Base-by-base conservation (phyloP, 257 asterid species). In the Verbena officinalis region DNA sequence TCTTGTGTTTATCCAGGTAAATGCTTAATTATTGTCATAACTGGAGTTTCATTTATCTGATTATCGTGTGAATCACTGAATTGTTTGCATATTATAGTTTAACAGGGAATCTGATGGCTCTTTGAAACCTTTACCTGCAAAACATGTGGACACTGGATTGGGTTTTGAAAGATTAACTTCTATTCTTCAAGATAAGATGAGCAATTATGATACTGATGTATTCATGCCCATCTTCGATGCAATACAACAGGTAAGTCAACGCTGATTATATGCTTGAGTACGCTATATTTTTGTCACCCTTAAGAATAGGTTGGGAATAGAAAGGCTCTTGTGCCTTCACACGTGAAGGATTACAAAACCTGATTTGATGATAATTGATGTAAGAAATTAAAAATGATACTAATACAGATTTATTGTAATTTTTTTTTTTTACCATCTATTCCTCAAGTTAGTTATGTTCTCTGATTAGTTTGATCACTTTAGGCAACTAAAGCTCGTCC, bases 161-260 rank as follows among this genome's bases (percentile, higher is more conserved):
- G 99, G 99, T 50, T 94, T 94, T 62, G 99, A 94, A 80, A 88
- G 99, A 71, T 74, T 94, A 71, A 85, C 95, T n/a, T 94, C 99
- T 50, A 84, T 94, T 68, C 97, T 94, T 77, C 99, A 94, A 76
- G 80, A 83, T 60, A 86, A 81, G 84, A 88, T 90, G 99, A 94
- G 99, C 89, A 94, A 94, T 78, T 94, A 94, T 49, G 97, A 94
- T 49, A 94, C 99, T 20, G 99, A 94, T 60, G 72, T 90, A 65
- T 94, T 94, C 83, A 21, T 83, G 73, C 96, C 95, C 60, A 86
- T 94, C 64, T 94, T 94, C 59, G 82, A 75, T 50, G 96, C 97
- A 57, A 90, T 94, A 70, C 89, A 90, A 53, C 73, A 83, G 96
- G 96, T 90, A 81, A 71, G 61, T 16, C 20, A 9, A 5, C 39